These are phyloP conservation scores for Tetrapisispora phaffii DNA, from an alignment of 805 yeast genomes.

Conservation along the genomic window DNA sequence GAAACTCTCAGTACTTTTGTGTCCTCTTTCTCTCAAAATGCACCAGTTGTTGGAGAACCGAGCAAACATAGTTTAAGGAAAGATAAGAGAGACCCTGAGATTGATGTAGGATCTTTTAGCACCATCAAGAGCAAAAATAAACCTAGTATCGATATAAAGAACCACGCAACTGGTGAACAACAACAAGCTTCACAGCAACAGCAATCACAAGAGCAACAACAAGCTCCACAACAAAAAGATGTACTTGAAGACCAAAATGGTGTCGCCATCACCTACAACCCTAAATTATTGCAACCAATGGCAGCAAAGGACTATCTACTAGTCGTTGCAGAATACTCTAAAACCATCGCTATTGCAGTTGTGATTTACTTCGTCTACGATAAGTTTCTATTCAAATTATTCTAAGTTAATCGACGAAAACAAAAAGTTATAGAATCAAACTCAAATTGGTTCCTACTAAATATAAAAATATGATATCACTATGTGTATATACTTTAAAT, in stretches of 20 bases:
- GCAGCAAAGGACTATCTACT: neutral
- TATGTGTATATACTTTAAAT: no score
- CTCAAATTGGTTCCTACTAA: neutral
- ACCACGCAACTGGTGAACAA: neutral
- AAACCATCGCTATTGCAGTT: conserved; percentile 2
- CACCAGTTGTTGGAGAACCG: neutral
- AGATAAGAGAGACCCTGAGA: neutral
- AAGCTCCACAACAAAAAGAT: neutral
- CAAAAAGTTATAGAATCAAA: neutral
- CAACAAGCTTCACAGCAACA: neutral
- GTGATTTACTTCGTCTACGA: neutral
- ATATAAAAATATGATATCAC: no score
- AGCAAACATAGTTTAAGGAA: neutral
- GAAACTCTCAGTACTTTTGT: neutral
- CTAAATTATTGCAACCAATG: neutral
- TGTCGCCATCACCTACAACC: neutral
- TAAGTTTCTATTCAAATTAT: conserved; percentile 1
- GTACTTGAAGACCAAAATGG: neutral
- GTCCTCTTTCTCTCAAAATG: neutral
- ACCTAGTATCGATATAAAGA: neutral
- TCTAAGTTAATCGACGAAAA: neutral
- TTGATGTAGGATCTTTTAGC: neutral
- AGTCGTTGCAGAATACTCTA: neutral
- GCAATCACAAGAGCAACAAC: neutral
- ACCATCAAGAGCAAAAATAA: neutral